Base-by-base conservation (phyloP, 2,329 filamentous ascomycete species). In the Aspergillus sp. region DNA sequence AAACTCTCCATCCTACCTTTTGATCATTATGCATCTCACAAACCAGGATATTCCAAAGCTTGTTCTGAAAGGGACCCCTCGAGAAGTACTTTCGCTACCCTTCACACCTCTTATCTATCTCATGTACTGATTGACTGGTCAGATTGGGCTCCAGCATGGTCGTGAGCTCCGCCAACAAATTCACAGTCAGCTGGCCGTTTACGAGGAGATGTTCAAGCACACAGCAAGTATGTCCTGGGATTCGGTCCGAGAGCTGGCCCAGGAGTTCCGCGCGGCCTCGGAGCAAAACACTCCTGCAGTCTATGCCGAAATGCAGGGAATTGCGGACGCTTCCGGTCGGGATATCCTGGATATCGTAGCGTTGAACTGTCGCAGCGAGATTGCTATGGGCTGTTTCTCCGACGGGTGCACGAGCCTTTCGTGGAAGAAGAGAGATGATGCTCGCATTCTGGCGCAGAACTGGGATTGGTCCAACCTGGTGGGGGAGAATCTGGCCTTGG, bases 351-450 rank as follows among this genome's bases (percentile, higher is more conserved):
- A 83, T 24, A 83, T 87, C 45, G 72, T 87, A 9, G 84, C 85
- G 0, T 70, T 87, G 55, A 87, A 87, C 62, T 83, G 85, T 24
- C 79, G 85, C 12, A 87, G 84, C 0, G 84, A 87, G 67, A 85
- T 87, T 53, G 81, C 82, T 0, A 84, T 84, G 62, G 85, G 84
- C 0, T 69, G 82, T 59, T 84, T 84, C 62, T 81, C 74, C 49
- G 85, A 87, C 67, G 85, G 84, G 10, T 87, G 85, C 64, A 86
- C 85, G 3, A 78, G 81, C 18, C 66, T 87, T 10, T 77, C 78
- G 9, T 86, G 82, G 82, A 76, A 77, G 53, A 82, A 77, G 3
- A 63, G 58, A 3, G 66, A 70, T 1, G 60, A 63, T 6, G 67
- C 74, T 20, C 62, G 67, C 26, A 80, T 79, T 56, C 68, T 85